These are phyloP conservation scores for Exobasidium cylindrosporum DNA, from an alignment of 1,284 basidiomycete genomes.

Conservation along the genomic window DNA sequence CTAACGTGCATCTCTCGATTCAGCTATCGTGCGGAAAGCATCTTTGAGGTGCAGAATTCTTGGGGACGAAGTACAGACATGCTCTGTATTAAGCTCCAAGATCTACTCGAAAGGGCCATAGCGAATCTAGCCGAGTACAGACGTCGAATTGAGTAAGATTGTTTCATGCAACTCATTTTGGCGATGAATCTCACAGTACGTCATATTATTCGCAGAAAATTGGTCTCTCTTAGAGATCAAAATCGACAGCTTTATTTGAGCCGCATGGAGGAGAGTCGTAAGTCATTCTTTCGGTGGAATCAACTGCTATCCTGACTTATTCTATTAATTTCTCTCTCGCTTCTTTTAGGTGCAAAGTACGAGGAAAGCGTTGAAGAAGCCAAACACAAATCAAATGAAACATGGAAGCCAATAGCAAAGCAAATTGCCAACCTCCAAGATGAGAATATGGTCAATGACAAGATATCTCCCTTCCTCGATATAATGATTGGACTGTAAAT, in stretches of 20 bases:
- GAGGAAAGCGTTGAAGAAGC: background rate
- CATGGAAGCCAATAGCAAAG: background rate
- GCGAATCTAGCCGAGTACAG: background rate
- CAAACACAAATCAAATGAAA: background rate
- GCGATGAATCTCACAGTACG: too few species aligned
- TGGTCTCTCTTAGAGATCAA: background rate
- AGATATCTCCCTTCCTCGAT: too few species aligned
- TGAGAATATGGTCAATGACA: background rate
- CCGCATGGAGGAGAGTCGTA: background rate
- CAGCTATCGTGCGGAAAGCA: background rate
- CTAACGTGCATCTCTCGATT: too few species aligned
- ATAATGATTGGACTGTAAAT: too few species aligned
- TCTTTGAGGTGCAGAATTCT: background rate
- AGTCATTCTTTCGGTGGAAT: background rate
- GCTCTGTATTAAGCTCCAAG: background rate
- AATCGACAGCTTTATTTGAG: background rate
- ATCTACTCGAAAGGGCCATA: background rate
- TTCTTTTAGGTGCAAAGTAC: background rate
- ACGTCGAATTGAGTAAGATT: background rate
- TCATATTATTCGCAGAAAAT: too few species aligned
- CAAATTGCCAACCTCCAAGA: background rate
- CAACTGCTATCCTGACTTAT: background rate
- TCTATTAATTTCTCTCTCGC: background rate
- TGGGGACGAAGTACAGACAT: background rate
- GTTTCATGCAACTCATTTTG: too few species aligned